These are phyloP conservation scores for Austroboletus niveus DNA, from an alignment of 1,284 basidiomycete species.

Conservation along the genomic window DNA sequence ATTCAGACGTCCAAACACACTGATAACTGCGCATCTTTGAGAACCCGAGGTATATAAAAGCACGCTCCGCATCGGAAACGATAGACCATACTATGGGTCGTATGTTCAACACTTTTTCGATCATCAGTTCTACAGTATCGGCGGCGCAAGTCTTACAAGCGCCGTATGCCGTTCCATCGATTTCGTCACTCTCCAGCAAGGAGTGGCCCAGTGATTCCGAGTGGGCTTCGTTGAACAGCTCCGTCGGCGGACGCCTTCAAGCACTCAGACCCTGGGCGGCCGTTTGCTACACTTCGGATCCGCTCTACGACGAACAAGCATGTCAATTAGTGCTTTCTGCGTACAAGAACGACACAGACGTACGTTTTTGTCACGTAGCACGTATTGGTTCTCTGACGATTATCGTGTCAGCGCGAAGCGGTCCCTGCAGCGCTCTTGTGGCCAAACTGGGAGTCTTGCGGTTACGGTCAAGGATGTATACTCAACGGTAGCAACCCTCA, in stretches of 20 bases:
- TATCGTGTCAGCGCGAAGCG: conserved; percentile 13
- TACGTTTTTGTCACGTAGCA: background rate
- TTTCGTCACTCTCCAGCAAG: conserved; percentile 6
- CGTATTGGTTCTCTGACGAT: background rate
- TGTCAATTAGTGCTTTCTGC: conserved; percentile 12
- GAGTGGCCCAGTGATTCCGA: conserved; percentile 9
- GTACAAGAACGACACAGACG: conserved; percentile 17
- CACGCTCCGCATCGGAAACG: no score
- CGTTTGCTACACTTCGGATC: conserved; percentile 17
- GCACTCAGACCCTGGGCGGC: conserved; percentile 20
- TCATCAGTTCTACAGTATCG: no score
- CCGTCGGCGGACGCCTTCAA: conserved; percentile 18
- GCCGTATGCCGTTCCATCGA: conserved; percentile 6
- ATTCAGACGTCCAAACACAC: no score
- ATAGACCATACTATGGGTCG: no score
- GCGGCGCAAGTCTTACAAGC: no score
- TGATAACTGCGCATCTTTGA: no score
- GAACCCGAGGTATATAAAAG: no score
- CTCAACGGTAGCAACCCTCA: conserved; percentile 21
- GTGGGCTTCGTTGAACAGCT: conserved; percentile 15
- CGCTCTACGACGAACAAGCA: conserved; percentile 9
- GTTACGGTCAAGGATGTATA: conserved; percentile 16
- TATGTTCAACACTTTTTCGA: no score
- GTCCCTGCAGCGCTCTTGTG: conserved; percentile 17
- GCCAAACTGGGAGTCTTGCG: conserved; percentile 21